Evolutionary conservation across 495 filamentous ascomycete species (phyloP).

Genomic region (Tetracladium setigerum): DNA sequence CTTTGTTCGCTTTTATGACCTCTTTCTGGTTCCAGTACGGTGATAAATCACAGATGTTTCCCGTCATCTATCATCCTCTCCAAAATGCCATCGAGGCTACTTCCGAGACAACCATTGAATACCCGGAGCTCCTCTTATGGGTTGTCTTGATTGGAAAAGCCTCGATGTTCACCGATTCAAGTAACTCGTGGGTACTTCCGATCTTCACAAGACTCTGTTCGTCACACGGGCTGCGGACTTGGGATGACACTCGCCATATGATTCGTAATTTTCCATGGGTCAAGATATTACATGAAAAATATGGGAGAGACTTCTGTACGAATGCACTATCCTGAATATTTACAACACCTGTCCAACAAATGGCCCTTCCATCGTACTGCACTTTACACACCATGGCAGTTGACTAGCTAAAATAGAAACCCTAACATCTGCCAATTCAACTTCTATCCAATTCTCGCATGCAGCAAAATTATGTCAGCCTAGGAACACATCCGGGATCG

Average conservation of each 20-base stretch:
- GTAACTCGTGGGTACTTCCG: conserved; percentile 4
- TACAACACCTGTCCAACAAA: background rate
- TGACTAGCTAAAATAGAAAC: too few species aligned
- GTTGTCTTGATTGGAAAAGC: background rate
- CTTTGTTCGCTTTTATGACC: conserved; percentile 9
- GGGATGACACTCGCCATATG: conserved; percentile 5
- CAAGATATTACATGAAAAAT: conserved; percentile 3
- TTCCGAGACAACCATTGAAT: background rate
- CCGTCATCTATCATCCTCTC: conserved; percentile 1
- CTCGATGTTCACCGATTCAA: background rate
- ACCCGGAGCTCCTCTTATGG: background rate
- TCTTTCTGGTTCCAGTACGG: conserved; percentile 10
- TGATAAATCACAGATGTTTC: conserved; percentile 3
- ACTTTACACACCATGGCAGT: too few species aligned
- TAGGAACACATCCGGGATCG: conserved; percentile 9
- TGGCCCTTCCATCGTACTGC: too few species aligned
- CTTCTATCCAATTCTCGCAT: background rate
- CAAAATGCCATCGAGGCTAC: background rate
- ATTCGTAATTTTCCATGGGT: conserved; percentile 11
- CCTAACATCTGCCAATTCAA: background rate
- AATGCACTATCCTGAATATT: background rate
- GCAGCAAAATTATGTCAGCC: background rate
- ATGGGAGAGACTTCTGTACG: conserved; percentile 2
- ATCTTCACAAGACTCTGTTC: background rate
- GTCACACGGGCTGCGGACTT: conserved; percentile 1